Conservation (phyloP, 352 stramenopile genomes). For the Vaucheria bursata region DNA sequence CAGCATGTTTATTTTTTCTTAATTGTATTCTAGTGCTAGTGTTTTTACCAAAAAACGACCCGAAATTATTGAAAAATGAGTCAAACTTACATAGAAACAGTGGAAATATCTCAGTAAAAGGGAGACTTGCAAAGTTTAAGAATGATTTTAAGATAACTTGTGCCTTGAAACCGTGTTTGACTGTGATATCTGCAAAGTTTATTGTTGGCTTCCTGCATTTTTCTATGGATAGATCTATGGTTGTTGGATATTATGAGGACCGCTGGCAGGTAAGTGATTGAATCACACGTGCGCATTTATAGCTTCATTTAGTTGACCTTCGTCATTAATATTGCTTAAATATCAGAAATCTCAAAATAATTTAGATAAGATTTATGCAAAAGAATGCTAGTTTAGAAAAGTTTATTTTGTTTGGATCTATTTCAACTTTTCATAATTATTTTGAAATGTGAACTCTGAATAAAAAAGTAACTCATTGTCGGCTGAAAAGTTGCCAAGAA, state of each 20-base stretch:
- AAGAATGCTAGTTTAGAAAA: no score
- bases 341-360: no score
- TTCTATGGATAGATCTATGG: slow-evolving; percentile 9
- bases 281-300: no score
- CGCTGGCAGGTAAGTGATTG: slow-evolving; percentile 6
- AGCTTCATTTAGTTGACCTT: no score
- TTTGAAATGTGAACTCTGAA: no score
- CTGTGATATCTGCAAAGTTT: neutral
- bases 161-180: neutral
- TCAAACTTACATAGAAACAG: neutral
- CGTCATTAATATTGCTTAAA: no score
- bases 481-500: no score
- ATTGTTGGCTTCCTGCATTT: neutral
- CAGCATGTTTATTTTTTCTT: slow-evolving; percentile 24
- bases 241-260: slow-evolving; percentile 37
- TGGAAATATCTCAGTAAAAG: neutral
- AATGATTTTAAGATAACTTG: neutral
- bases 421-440: no score
- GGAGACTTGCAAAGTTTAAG: neutral
- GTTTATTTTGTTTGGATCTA: no score
- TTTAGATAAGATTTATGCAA: no score
- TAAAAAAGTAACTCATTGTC: no score
- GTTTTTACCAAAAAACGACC: slow-evolving; percentile 11
- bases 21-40: slow-evolving; percentile 27
- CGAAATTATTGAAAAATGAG: neutral